Evolutionary conservation across 768 basidiomycete species (phyloP).

Genomic region (Lenzites betulinus): DNA sequence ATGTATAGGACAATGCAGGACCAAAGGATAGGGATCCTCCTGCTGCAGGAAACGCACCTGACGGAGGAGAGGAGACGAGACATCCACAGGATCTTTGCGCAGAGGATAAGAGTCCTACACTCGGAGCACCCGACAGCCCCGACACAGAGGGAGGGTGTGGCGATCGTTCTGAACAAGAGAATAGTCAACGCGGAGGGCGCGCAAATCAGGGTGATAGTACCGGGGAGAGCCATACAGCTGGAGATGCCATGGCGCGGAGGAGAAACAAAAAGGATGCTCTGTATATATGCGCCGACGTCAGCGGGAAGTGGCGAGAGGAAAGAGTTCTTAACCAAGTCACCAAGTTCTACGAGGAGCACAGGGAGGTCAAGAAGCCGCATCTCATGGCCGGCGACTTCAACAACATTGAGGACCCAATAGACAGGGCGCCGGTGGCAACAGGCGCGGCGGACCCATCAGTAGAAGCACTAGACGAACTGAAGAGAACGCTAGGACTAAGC

Average conservation of each 20-base stretch:
- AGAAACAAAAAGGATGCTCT: background rate
- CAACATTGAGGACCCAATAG: background rate
- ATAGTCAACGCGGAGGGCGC: background rate
- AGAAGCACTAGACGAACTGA: background rate
- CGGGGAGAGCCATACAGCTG: background rate
- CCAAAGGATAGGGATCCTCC: background rate
- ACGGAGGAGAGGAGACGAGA: background rate
- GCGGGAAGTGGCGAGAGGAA: background rate
- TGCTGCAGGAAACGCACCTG: slow-evolving; percentile 19
- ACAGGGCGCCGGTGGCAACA: background rate
- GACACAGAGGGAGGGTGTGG: background rate
- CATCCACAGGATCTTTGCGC: background rate
- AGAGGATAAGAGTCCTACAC: background rate
- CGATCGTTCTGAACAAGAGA: background rate
- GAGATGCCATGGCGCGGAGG: background rate
- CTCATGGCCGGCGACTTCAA: slow-evolving; percentile 1
- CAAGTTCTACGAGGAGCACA: background rate
- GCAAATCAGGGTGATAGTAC: background rate
- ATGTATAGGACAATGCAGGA: slow-evolving; percentile 10
- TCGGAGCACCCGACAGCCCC: too few species aligned
- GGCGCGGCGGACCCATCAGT: background rate
- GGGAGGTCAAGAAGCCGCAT: background rate
- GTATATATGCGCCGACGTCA: background rate
- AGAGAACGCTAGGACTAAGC: background rate
- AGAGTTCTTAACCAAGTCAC: background rate